Base-by-base conservation (phyloP, 2,329 filamentous ascomycete genomes). In the Botryotinia globosa region DNA sequence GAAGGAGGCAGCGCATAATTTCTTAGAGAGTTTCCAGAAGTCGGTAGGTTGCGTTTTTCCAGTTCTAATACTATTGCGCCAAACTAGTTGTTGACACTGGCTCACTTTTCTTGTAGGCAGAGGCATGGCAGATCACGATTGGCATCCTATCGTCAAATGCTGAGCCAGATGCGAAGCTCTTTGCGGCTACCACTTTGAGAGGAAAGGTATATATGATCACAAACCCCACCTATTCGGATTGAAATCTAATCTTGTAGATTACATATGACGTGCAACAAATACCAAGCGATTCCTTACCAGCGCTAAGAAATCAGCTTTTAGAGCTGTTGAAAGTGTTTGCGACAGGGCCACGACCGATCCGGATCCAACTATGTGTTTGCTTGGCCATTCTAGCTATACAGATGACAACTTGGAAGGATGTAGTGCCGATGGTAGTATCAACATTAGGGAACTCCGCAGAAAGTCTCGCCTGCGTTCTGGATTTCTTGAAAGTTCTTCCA, bases 181-280 rank as follows among this genome's bases (percentile, higher is more conserved):
- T 99, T 83, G 96, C 96, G 64, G 96, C 96, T 73, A 98, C 95
- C 64, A 99, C 96, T 69, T 85, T 99, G 80, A 97, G 97, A 85
- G 96, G 96, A 86, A 99, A 99, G 91, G 96, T 98, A 86, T 77
- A 84, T 71, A 84, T 71, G 48, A 42, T 58, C 45, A 37, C 48
- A 56, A 54, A 69, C 48, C 42, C 54, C 25, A 32, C 34, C 54
- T 68, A 59, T 39, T 61, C 61, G 32, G 61, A 62, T 56, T 25
- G 62, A 34, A 66, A 25, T 74, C 77, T 80, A 64, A 75, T 74
- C 76, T 75, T 69, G 64, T 81, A 99, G 96, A 98, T 99, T 78
- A 94, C 94, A 77, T 99, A 97, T 83, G 96, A 99, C 84, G 89
- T 98, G 71, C 88, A 95, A 76, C 95, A 98, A 85, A 88, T 99